Evolutionary conservation across 148 eudicot genomes (phyloP).

Genomic region (Heliosperma pusillum): DNA sequence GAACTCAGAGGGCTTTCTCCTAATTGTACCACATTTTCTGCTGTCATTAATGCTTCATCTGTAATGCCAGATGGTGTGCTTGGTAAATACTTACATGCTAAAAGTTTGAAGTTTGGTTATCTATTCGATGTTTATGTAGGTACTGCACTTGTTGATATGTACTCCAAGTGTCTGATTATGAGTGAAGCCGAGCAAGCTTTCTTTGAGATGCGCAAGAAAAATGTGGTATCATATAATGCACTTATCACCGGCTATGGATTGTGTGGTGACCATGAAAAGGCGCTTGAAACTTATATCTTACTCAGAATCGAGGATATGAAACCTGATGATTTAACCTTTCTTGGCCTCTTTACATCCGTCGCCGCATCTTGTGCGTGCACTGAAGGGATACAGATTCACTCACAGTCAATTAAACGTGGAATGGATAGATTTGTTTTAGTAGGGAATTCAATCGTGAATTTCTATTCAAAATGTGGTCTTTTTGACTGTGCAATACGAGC

Average conservation of each 20-base stretch:
- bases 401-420: conserved; percentile 31
- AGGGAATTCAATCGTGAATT: conserved; percentile 39
- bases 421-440: conserved; percentile 28
- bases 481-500: conserved; percentile 30
- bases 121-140: conserved; percentile 34
- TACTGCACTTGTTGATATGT: conserved; percentile 44
- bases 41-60: conserved; percentile 32
- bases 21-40: conserved; percentile 32
- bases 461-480: conserved; percentile 39
- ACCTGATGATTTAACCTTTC: conserved; percentile 38
- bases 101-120: conserved; percentile 29
- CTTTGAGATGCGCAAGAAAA: conserved; percentile 34
- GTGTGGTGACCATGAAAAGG: conserved; percentile 28
- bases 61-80: conserved; percentile 31
- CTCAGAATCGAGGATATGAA: conserved; percentile 26
- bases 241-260: conserved; percentile 41
- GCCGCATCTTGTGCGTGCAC: conserved; percentile 24
- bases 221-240: conserved; percentile 41
- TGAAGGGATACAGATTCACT: conserved; percentile 39
- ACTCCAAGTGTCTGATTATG: conserved; percentile 40
- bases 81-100: conserved; percentile 34
- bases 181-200: conserved; percentile 36
- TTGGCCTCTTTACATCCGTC: conserved; percentile 32
- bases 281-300: conserved; percentile 27
- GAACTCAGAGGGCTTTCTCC: conserved; percentile 19